Conservation (phyloP, 352 stramenopile species). For the Phytophthora sansomeana region DNA sequence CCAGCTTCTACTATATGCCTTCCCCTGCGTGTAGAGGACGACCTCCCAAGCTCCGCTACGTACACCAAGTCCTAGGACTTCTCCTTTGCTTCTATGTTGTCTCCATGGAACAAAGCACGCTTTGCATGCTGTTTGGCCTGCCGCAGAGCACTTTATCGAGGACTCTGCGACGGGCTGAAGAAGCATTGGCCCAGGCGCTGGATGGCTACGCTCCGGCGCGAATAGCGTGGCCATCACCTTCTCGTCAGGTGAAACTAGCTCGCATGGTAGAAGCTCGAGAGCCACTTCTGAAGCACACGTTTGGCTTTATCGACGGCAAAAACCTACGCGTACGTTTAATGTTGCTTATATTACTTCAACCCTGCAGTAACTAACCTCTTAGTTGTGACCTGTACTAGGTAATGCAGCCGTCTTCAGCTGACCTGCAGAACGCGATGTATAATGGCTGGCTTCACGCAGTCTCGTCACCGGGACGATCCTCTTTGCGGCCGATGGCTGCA, state of each 20-base stretch:
- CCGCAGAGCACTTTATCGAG: not conserved
- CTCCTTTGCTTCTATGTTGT: not conserved
- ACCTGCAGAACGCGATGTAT: not conserved
- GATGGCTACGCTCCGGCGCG: not conserved
- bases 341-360: not conserved
- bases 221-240: not conserved
- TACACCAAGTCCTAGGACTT: not conserved
- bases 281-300: not conserved
- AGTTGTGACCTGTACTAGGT: not conserved
- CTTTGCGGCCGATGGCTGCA: slow-evolving; percentile 10
- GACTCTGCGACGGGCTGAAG: not conserved
- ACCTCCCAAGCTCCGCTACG: not conserved
- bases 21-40: not conserved
- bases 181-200: not conserved
- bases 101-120: not conserved
- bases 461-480: slow-evolving; percentile 14
- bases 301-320: not conserved
- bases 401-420: not conserved
- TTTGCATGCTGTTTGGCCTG: not conserved
- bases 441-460: not conserved
- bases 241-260: too few relatives aligned
- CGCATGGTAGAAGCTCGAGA: not conserved
- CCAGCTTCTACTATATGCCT: not conserved
- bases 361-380: not conserved
- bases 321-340: not conserved